Conservation (phyloP, 441 rosid genomes). For the Theobroma grandiflorum region DNA sequence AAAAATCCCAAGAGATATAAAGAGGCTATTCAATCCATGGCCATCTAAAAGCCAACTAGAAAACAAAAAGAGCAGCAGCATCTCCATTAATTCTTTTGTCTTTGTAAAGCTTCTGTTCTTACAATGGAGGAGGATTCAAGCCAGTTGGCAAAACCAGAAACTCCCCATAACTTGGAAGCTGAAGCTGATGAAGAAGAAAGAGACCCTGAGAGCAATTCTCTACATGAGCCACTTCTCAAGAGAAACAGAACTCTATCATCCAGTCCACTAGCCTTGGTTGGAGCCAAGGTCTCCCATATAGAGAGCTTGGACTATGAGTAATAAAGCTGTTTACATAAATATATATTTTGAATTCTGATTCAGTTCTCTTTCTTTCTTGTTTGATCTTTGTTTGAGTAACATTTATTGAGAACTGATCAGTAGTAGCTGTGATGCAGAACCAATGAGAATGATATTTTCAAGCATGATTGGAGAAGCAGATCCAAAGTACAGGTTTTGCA, state of each 20-base stretch:
- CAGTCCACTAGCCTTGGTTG: conserved; percentile 79
- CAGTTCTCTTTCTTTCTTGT: not conserved
- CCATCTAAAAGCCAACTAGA: conserved; percentile 16
- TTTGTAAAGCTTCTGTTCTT: conserved; percentile 26
- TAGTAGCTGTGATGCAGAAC: conserved; percentile 57
- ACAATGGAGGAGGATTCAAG: conserved; percentile 61
- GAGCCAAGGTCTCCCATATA: conserved; percentile 83
- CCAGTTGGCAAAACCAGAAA: conserved; percentile 39
- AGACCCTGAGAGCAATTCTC: conserved; percentile 74
- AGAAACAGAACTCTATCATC: conserved; percentile 77
- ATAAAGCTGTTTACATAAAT: conserved; percentile 15
- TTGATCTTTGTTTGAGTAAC: not conserved
- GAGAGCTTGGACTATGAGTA: conserved; percentile 97
- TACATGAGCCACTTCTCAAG: conserved; percentile 80
- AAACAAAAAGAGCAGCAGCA: not conserved
- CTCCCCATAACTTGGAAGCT: conserved; percentile 30
- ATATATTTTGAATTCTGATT: not conserved
- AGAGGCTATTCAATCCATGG: not conserved
- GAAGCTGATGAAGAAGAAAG: conserved; percentile 53
- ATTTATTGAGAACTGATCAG: conserved; percentile 4
- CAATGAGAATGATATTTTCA: conserved; percentile 91
- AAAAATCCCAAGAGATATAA: conserved; percentile 1
- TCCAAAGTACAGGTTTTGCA: conserved; percentile 82
- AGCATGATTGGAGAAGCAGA: conserved; percentile 98
- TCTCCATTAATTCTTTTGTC: conserved; percentile 3